Base-by-base conservation (phyloP, 768 basidiomycete species). In the Gymnopilus junonius region DNA sequence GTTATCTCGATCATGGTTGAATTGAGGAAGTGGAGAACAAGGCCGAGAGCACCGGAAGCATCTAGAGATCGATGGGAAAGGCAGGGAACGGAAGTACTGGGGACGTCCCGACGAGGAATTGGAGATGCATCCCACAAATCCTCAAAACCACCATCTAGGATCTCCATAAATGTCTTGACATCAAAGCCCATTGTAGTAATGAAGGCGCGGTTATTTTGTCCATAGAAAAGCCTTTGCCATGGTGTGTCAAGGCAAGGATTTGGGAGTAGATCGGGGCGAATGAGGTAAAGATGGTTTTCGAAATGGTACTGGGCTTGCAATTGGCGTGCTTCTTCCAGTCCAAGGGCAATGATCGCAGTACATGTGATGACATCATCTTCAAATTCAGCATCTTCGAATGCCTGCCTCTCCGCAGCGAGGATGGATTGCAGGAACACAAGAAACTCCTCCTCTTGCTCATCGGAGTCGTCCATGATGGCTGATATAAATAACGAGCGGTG, bases 111-210 rank as follows among this genome's bases (percentile, higher is more conserved):
- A n/a, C 65, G 58, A 1, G 71, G 65, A 42, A 73, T 73, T 0
- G 72, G 57, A 34, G 53, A 29, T 4, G 27, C 46, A 17, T 60
- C 17, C 74, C 72, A 75, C 0, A 8, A 7, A 6, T 53, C 40
- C 5, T 61, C 70, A 69, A 83, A 83, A 3, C 80, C 78, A 6
- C 58, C 59, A 0, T 51, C 45, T 0, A 82, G 64, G 8, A 84
- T 70, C 27, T 67, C 65, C 2, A 73, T 4, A 63, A 82, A 82
- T 0, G 78, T 80, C 1, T 14, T 57, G 2, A 75, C 71, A 70
- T 82, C 72, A 61, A 81, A 75, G 1, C 80, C 78, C 79, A 82
- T 82, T 0, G 79, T 84, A 0, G 78, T 83, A 34, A 84, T 83
- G 63, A 75, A 83, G 5, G 77, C 80, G 3, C 75, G 63, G 58